Evolutionary conservation across 2,329 filamentous ascomycete genomes (phyloP), one percentile per base, ranked within the genome.

Genomic region (Calonectria hongkongensis): DNA sequence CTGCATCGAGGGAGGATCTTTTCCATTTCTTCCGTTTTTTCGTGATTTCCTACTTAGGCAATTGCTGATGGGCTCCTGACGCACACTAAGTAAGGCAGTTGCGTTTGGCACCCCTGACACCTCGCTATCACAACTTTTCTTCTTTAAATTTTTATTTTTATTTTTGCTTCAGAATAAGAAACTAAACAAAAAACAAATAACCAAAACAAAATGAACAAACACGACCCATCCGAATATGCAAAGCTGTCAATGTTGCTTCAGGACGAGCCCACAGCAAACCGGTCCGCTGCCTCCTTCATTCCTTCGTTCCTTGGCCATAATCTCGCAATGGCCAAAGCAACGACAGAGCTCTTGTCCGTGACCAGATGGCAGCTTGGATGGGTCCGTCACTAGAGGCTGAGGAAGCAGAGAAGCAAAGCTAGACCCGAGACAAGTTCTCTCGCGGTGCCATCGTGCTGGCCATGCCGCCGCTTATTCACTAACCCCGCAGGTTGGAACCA

Each of bases 121-220:
- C 30, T 45, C 47, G 63, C 36, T 33, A 56, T 66, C 18, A 47
- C 62, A 70, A 56, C n/a, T 41, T 36, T 41, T 58, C 21, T 58
- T 58, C 64, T 28, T 41, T 12, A 30, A 27, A 18, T 43, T 21
- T 43, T 43, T 39, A 13, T 30, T 41, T 39, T 10, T 51, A 36
- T 33, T 47, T 25, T 63, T 30, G 8, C 10, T 41, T 25, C 41
- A 9, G 25, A 47, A 45, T 12, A 60, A 67, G 65, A 67, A 67
- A 67, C 65, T 27, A 67, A 71, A 71, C 54, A 66, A 67, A 43
- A 54, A 63, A 54, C 25, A 45, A 71, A 51, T 21, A 66, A 63
- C n/a, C 30, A 39, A 39, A 58, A 51, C 33, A 58, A 56, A 47
- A 48, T 18, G 66, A 66, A 62, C n/a, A 63, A 36, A 33, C 28